A percentile compares a stretch with the other conserved stretches of the same genome.
Evolutionary conservation across 495 filamentous ascomycete genomes (phyloP).

Genomic region (Aspergillus heteromorphus): DNA sequence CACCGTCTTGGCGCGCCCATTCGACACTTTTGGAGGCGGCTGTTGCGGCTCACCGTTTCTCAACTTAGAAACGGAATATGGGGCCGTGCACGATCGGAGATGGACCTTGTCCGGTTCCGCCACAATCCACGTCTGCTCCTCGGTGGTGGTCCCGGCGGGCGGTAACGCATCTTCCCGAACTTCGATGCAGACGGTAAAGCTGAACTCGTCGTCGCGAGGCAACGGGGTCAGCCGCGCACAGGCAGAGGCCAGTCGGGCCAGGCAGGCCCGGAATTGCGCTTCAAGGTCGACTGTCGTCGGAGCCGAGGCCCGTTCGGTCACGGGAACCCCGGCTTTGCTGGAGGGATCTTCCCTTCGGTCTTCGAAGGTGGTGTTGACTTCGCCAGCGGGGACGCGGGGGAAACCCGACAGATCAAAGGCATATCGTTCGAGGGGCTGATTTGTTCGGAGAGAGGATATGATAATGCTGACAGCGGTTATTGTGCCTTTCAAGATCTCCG

Average conservation of each 20-base stretch:
- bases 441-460: slow-evolving; percentile 57
- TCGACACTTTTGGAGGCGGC: slow-evolving; percentile 34
- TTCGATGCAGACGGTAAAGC: slow-evolving; percentile 84
- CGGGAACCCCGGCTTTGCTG: slow-evolving; percentile 34
- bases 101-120: slow-evolving; percentile 48
- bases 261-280: slow-evolving; percentile 63
- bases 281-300: slow-evolving; percentile 55
- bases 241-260: slow-evolving; percentile 44
- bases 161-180: slow-evolving; percentile 65
- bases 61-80: slow-evolving; percentile 41
- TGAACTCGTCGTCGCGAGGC: slow-evolving; percentile 63
- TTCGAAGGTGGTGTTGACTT: slow-evolving; percentile 50
- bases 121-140: slow-evolving; percentile 50
- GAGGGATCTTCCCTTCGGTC: slow-evolving; percentile 41
- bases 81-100: slow-evolving; percentile 40
- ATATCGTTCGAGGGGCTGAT: slow-evolving; percentile 68
- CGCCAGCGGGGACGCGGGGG: slow-evolving; percentile 53
- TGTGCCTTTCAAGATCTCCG: slow-evolving; percentile 65
- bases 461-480: slow-evolving; percentile 71
- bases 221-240: slow-evolving; percentile 59
- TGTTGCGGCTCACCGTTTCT: slow-evolving; percentile 35
- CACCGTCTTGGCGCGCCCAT: slow-evolving; percentile 46
- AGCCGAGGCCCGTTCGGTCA: slow-evolving; percentile 29
- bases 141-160: slow-evolving; percentile 61
- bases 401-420: slow-evolving; percentile 77